Evolutionary conservation across 2,329 filamentous ascomycete species (phyloP).

Genomic region (Aspergillus fumigatiaffinis): DNA sequence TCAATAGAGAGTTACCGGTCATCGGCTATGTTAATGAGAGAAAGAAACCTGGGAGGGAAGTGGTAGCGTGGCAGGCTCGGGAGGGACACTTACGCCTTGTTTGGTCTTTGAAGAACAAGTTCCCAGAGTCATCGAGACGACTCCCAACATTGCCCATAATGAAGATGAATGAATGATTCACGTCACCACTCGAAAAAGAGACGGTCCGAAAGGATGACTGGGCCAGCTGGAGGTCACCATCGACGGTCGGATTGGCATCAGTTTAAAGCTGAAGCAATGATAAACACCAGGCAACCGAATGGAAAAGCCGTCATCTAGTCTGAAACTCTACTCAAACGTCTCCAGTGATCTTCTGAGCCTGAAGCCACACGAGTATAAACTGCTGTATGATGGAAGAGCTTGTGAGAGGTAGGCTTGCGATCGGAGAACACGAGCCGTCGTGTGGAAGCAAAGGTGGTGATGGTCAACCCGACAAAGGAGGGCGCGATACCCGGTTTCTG

Average conservation of each 20-base stretch:
- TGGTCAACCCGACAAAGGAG: not conserved
- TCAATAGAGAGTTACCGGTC: not conserved
- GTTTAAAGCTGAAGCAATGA: conserved; percentile 7
- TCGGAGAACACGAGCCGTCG: not conserved
- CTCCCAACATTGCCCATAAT: conserved; percentile 92
- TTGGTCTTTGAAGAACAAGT: conserved; percentile 86
- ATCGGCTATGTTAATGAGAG: not conserved
- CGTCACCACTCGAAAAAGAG: conserved; percentile 24
- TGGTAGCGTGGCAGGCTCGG: not conserved
- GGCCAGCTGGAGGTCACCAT: conserved; percentile 29
- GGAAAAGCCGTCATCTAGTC: conserved; percentile 24
- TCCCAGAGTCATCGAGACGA: conserved; percentile 73
- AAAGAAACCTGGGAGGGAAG: not conserved
- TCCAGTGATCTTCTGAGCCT: not conserved
- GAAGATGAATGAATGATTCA: conserved; percentile 26
- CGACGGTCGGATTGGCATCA: conserved; percentile 26
- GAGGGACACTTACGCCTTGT: conserved; percentile 64
- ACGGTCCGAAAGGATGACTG: conserved; percentile 23
- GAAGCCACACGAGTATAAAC: not conserved
- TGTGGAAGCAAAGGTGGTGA: not conserved
- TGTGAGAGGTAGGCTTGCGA: not conserved
- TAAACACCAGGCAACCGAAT: conserved; percentile 7
- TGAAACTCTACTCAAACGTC: not conserved
- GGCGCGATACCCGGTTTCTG: not conserved
- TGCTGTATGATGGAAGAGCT: not conserved